Base-by-base conservation (phyloP, 441 rosid species). In the Bocquillonia castaneifolia region DNA sequence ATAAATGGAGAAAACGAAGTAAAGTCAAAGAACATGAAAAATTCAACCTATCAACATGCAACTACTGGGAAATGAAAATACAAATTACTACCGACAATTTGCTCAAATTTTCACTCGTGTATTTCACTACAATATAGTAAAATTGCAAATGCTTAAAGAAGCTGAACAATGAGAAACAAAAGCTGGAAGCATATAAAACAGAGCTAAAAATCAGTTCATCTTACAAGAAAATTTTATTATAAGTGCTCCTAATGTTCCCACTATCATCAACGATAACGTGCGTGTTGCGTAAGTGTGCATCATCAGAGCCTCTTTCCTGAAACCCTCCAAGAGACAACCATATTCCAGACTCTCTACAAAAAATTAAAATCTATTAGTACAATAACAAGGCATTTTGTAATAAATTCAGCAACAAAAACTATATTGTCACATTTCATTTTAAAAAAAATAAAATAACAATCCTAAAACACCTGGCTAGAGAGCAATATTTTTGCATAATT, bases 291-390 rank as follows among this genome's bases (percentile, higher is more conserved):
- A 91, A 67, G 67, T 80, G 95, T 1, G 84, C 79, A 62, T 91
- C 93, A 70, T 89, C 92, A 45, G 50, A 66, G 63, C 96, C 95
- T 77, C 80, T 89, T 67, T 91, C 96, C 76, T 93, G 99, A 71
- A 91, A 93, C 20, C 97, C 97, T 65, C 96, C 96, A 66, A 93
- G 95, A 29, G 97, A 93, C 79, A 91, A 70, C 99, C 99, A 93
- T 55, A 93, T 83, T 25, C 79, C 78, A 18, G 89, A 83, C 39
- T 93, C 96, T 80, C 99, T 93, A 2, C 0, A 50, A 22, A 20
- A 50, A 44, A 20, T 20, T 1, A 10, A 20, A 50, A 10, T 57
- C 44, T 54, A 62, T 47, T 3, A 47, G 23, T 47, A 47, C 20
- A 3, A 37, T 40, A 63, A 63, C n/a, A n/a, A n/a, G n/a, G n/a